Conservation (phyloP, 169 alveolate genomes). For the Plasmodium reichenowi region DNA sequence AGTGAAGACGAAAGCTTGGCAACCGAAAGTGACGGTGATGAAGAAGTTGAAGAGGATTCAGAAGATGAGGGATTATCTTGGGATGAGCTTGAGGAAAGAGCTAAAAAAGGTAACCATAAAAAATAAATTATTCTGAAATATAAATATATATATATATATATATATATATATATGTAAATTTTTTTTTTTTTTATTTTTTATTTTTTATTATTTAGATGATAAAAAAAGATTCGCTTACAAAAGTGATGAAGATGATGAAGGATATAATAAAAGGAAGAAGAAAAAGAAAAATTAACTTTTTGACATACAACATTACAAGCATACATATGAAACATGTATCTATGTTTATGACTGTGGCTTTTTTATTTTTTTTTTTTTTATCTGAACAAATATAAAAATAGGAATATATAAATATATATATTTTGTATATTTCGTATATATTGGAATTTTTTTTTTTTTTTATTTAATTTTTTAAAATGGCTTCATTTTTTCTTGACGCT, state of each 20-base stretch:
- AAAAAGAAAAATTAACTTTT: slow-evolving; percentile 35
- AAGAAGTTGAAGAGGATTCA: slow-evolving; percentile 88
- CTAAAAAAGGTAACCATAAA: slow-evolving; percentile 49
- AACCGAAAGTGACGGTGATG: slow-evolving; percentile 89
- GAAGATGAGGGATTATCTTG: slow-evolving; percentile 91
- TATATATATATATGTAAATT: background rate
- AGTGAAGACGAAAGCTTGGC: slow-evolving; percentile 86
- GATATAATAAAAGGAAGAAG: slow-evolving; percentile 68
- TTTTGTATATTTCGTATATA: background rate
- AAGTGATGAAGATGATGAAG: slow-evolving; percentile 77
- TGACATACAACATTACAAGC: background rate
- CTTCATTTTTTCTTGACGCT: background rate
- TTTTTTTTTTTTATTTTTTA: slow-evolving; percentile 4
- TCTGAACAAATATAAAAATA: background rate
- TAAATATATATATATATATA: background rate
- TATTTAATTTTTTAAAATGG: background rate
- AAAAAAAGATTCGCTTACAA: slow-evolving; percentile 65
- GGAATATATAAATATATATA: background rate
- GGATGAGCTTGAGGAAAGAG: slow-evolving; percentile 91
- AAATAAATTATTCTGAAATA: background rate
- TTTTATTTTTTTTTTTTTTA: slow-evolving; percentile 32
- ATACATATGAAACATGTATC: background rate
- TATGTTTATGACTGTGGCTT: background rate
- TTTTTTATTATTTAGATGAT: slow-evolving; percentile 70
- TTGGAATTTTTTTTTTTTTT: background rate